Base-by-base conservation (phyloP, 192 early-diverging fungal species). In the Entomortierella lignicola region DNA sequence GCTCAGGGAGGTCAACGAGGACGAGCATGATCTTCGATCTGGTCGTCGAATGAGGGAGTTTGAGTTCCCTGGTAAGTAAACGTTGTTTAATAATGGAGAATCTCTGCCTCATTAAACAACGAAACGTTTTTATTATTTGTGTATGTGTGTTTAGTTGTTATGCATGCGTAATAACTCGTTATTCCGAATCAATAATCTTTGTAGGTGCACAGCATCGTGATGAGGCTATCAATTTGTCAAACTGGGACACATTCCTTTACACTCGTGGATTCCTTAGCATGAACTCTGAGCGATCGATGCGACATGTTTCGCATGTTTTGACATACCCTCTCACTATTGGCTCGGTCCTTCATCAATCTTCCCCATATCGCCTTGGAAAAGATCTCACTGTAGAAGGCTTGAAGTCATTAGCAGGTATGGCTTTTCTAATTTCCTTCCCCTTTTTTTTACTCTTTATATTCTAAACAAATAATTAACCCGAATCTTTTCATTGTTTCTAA, bases 301-400 rank as follows among this genome's bases (percentile, higher is more conserved):
- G 91, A 54, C 92, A 94, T 54, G 90, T 94, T 34, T 91, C 90
- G 60, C 92, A 94, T 77, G 80, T 93, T 26, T 81, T 94, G 56
- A 94, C 91, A 37, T 93, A 93, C 68, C 93, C 93, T 34, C 82
- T 93, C 60, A 94, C 93, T 12, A 91, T 94, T 21, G 92, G 84
- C 11, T 90, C 92, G 25, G 81, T 87, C 37, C 74, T 94, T 44
- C 93, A 94, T 52, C 85, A 91, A 74, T 88, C 88, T 71, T 90
- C 89, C 55, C 93, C 93, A 58, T 91, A 91, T 59, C 88, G 83
- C 15, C 80, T 90, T 59, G 80, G 80, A 25, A 82, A 81, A 48
- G 88, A 90, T 56, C 81, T 94, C 47, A 94, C 93, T 59, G 61
- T 82, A 5, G 93, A 94, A 70, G 93, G 93, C 2, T 83, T 92